phyloP scores from a whole-genome alignment of 2,329 filamentous ascomycete species.

The Huntiella abstrusa region DNA sequence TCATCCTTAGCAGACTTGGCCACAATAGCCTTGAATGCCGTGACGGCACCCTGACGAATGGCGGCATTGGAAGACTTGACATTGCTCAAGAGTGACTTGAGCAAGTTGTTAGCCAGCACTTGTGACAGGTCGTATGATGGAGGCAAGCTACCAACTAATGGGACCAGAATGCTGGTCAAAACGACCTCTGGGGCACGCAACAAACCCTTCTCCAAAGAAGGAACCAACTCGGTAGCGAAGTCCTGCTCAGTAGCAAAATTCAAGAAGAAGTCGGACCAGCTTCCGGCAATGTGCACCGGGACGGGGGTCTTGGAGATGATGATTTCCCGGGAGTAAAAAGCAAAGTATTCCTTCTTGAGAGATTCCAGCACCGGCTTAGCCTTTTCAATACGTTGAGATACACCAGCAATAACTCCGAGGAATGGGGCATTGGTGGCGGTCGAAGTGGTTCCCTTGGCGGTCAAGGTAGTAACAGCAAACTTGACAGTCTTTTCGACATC shows the following conservation, averaged over 20 bases:
- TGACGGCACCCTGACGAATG: constrained; percentile 58
- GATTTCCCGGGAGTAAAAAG: constrained; percentile 73
- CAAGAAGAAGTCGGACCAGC: constrained; percentile 65
- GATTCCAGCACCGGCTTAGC: constrained; percentile 39
- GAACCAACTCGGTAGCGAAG: constrained; percentile 54
- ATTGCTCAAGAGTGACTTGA: constrained; percentile 79
- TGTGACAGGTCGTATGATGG: constrained; percentile 57
- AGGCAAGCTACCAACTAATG: constrained; percentile 53
- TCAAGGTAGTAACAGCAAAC: constrained; percentile 45
- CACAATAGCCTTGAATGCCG: constrained; percentile 55
- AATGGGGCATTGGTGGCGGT: constrained; percentile 54
- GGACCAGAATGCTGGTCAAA: constrained; percentile 57
- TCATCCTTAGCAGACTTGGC: constrained; percentile 36
- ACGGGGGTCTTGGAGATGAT: constrained; percentile 58
- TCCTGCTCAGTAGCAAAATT: constrained; percentile 58
- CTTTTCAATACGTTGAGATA: constrained; percentile 52
- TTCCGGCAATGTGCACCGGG: constrained; percentile 51
- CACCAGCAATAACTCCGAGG: constrained; percentile 72
- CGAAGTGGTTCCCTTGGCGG: constrained; percentile 45
- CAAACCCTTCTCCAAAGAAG: constrained; percentile 72
- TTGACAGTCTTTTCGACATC: constrained; percentile 42
- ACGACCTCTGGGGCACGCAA: constrained; percentile 81
- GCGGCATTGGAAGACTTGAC: constrained; percentile 71
- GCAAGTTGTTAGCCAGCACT: constrained; percentile 48
- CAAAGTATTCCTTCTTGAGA: constrained; percentile 53